phyloP scores from a whole-genome alignment of 371 early-diverging fungal species.

The Cokeromyces recurvatus region DNA sequence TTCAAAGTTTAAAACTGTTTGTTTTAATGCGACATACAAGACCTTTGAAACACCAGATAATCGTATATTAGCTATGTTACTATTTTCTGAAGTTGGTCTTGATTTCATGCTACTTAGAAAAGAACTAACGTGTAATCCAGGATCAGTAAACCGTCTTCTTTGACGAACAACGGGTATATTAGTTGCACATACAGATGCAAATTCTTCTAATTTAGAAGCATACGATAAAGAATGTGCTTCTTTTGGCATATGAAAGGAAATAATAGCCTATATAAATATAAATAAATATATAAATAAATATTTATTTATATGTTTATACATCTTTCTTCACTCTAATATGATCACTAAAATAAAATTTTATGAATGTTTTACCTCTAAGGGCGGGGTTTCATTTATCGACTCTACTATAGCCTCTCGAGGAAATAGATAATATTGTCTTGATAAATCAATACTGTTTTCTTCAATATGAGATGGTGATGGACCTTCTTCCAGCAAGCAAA shows the following conservation, averaged over 20 bases:
- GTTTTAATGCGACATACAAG: conserved; percentile 31
- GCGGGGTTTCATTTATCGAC: conserved; percentile 23
- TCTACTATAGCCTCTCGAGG: conserved; percentile 47
- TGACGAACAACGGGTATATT: too few relatives aligned
- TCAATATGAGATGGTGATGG: conserved; percentile 3
- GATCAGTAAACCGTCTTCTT: too few relatives aligned
- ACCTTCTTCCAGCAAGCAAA: conserved; percentile 2
- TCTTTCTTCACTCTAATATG: too few relatives aligned
- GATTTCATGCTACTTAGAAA: too few relatives aligned
- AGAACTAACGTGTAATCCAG: too few relatives aligned
- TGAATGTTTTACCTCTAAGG: conserved; percentile 48
- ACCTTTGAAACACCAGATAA: conserved; percentile 30
- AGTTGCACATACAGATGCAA: conserved; percentile 29
- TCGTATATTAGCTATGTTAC: conserved; percentile 12
- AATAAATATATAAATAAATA: too few relatives aligned
- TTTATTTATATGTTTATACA: too few relatives aligned
- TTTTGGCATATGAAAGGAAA: conserved; percentile 4
- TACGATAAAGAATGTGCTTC: conserved; percentile 1
- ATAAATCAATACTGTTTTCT: neutral
- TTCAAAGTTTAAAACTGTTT: conserved; percentile 31
- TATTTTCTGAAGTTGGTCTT: neutral
- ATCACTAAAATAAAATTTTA: too few relatives aligned
- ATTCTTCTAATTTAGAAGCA: conserved; percentile 25
- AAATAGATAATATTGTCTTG: conserved; percentile 20
- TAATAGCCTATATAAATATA: neutral